Base-by-base conservation (phyloP, 306 rosid genomes). In the Ziziphus jujuba region DNA sequence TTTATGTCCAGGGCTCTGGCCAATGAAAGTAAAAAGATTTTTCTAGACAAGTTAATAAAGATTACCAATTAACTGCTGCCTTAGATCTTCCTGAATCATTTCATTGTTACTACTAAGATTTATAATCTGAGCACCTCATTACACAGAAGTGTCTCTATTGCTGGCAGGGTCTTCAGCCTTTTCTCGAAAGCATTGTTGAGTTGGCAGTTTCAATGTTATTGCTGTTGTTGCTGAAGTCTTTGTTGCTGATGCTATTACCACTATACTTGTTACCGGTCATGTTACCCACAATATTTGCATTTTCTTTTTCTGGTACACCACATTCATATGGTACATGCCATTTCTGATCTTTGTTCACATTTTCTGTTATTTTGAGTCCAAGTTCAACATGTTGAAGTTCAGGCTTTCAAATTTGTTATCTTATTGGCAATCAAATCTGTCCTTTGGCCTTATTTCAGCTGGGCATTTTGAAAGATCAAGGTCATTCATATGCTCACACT, bases 71-170 rank as follows among this genome's bases (percentile, higher is more conserved):
- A 95, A 88, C 79, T 95, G 96, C 19, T 97, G 84, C 81, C 88
- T 95, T 34, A 95, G 75, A 81, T 95, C 99, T 85, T 95, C 99
- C 86, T 90, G 97, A 97, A 95, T 95, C 3, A 97, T 95, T 77
- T 95, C 97, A 66, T 95, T 95, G 85, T 95, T 95, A 65, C 97
- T 7, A 90, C 99, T 78, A 95, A 95, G 75, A 95, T 95, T 88
- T 95, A 95, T 62, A 97, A 97, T 21, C 99, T 97, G 51, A 95
- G 96, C 72, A 95, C 99, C 74, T 95, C 99, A 84, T 95, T 79
- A 22, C 99, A 88, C 0, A 97, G 99, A 59, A 95, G 95, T 7
- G 96, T 95, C 85, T 90, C 99, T 9, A 97, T 86, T 20, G 96
- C 96, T 28, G 96, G 99, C 85, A 95, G 84, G 71, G 99, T 95